Evolutionary conservation across 2,329 filamentous ascomycete species (phyloP).

Genomic region (Colletotrichum somersetense): DNA sequence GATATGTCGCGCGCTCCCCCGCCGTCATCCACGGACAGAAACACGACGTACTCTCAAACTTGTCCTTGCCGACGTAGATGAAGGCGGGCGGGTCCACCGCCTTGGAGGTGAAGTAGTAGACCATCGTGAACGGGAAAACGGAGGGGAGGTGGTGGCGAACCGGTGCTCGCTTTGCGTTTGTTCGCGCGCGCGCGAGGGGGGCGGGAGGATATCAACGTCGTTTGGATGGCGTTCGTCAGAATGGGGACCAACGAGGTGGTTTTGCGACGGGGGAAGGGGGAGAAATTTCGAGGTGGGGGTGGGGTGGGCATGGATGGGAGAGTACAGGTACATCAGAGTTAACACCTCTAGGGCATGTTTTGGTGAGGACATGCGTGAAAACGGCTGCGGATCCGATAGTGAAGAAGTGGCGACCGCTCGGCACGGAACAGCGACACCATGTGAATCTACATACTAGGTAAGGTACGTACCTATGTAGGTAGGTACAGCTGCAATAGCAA

Average conservation of each 20-base stretch:
- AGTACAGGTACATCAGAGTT: not conserved
- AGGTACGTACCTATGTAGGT: not conserved
- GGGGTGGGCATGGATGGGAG: not conserved
- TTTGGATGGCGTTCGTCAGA: not conserved
- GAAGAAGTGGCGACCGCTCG: not conserved
- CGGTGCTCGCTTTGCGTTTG: too few relatives aligned
- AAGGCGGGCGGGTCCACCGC: slow-evolving; percentile 85
- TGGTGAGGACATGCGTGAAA: not conserved
- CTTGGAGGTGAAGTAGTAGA: slow-evolving; percentile 94
- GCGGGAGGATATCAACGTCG: not conserved
- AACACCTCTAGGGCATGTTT: not conserved
- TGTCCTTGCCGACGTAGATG: slow-evolving; percentile 98
- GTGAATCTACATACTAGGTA: too few relatives aligned
- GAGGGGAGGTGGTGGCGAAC: too few relatives aligned
- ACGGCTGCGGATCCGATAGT: not conserved
- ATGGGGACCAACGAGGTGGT: not conserved
- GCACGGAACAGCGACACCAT: not conserved
- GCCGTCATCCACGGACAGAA: slow-evolving; percentile 29
- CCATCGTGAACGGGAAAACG: slow-evolving; percentile 69
- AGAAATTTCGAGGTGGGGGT: slow-evolving; percentile 42
- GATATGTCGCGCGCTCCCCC: not conserved
- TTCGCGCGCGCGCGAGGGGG: not conserved
- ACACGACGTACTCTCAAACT: slow-evolving; percentile 86
- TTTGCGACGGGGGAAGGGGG: slow-evolving; percentile 17
- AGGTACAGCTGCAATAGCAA: too few relatives aligned